Percentiles rank a stretch among this genome's conserved stretches.
phyloP scores from a whole-genome alignment of 345 rosid species.

The Carallia pectinifolia region DNA sequence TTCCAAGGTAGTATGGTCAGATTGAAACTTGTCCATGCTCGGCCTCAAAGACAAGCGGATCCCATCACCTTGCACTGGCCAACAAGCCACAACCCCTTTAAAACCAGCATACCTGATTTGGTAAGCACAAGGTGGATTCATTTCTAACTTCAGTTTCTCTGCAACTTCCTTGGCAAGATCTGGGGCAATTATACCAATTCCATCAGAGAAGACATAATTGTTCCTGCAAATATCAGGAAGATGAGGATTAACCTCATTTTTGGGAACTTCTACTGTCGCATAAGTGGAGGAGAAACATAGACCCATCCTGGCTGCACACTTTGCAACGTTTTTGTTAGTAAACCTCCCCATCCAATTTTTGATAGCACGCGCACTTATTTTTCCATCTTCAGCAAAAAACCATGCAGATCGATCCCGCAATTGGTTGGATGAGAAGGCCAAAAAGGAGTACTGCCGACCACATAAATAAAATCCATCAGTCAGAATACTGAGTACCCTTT shows the following conservation, averaged over 20 bases:
- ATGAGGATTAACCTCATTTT: conserved; percentile 37
- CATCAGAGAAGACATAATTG: conserved; percentile 71
- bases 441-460: conserved; percentile 73
- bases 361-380: conserved; percentile 41
- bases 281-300: conserved; percentile 95
- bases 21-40: conserved; percentile 74
- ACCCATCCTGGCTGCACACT: conserved; percentile 96
- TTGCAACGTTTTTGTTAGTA: conserved; percentile 54
- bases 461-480: conserved; percentile 71
- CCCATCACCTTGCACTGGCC: conserved; percentile 71
- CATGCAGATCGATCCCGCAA: conserved; percentile 89
- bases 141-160: conserved; percentile 57
- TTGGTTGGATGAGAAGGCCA: conserved; percentile 92
- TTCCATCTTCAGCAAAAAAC: conserved; percentile 82
- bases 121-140: conserved; percentile 62
- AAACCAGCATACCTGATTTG: conserved; percentile 91
- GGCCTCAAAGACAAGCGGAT: conserved; percentile 58
- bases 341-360: conserved; percentile 86
- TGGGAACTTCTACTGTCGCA: conserved; percentile 73
- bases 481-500: conserved; percentile 64
- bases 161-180: conserved; percentile 80
- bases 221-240: conserved; percentile 68
- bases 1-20: conserved; percentile 68
- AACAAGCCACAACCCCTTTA: conserved; percentile 89
- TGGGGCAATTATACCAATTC: conserved; percentile 77